Conservation (phyloP, 202 grass and related monocot species). For the Bolboschoenoplectus hybrid region DNA sequence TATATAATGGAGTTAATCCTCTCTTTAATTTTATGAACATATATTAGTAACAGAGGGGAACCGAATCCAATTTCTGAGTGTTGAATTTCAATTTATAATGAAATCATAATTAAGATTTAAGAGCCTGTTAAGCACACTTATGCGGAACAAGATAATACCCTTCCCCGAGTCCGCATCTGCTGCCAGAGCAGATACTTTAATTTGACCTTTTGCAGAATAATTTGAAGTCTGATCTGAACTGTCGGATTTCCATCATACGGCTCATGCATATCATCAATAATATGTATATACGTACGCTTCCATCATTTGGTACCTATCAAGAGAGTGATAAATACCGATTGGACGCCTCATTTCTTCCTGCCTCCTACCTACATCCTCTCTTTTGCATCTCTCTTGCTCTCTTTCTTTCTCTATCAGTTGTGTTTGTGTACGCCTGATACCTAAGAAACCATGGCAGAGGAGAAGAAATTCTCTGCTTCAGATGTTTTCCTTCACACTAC, state of each 20-base stretch:
- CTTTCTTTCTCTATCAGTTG: conserved; percentile 1
- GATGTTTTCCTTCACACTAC: conserved; percentile 53
- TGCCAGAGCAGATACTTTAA: neutral
- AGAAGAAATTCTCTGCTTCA: conserved; percentile 50
- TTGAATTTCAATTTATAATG: neutral
- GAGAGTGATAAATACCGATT: conserved; percentile 8
- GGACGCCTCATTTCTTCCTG: neutral
- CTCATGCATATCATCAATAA: neutral
- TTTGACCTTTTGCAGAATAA: neutral
- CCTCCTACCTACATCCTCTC: neutral
- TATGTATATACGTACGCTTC: neutral
- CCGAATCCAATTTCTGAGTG: neutral
- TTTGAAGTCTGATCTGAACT: neutral
- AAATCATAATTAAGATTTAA: neutral
- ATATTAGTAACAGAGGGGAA: neutral
- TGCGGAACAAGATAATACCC: too few relatives aligned
- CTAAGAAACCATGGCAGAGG: conserved; percentile 17
- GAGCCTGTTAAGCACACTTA: too few relatives aligned
- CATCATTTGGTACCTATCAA: neutral
- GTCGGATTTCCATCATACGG: neutral
- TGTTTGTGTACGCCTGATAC: neutral
- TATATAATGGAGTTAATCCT: too few relatives aligned
- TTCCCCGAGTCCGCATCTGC: neutral
- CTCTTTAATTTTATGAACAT: neutral
- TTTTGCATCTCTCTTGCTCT: neutral